These are phyloP conservation scores for Talaromyces sp. DNA, from an alignment of 2,329 filamentous ascomycete species.

Conservation along the genomic window DNA sequence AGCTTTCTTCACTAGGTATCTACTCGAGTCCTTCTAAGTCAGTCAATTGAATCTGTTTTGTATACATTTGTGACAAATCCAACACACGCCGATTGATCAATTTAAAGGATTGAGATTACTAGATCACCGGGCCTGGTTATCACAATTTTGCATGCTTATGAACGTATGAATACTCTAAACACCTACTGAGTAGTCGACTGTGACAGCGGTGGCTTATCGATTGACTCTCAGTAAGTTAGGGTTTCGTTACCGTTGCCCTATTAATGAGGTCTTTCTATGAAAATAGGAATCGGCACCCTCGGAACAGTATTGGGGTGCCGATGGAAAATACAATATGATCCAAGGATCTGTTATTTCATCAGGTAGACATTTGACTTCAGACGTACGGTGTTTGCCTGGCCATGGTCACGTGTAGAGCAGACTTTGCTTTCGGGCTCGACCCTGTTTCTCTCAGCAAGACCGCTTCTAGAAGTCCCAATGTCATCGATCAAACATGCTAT, in stretches of 20 bases:
- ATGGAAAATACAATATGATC: background rate
- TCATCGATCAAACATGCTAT: background rate
- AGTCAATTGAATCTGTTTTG: background rate
- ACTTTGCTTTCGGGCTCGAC: background rate
- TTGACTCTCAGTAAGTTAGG: background rate
- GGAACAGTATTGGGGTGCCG: background rate
- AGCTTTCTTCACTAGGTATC: background rate
- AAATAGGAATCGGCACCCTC: background rate
- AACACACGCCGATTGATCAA: background rate
- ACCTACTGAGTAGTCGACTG: background rate
- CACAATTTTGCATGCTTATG: background rate
- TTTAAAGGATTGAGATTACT: background rate
- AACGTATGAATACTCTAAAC: background rate
- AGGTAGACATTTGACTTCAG: background rate
- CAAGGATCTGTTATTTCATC: background rate
- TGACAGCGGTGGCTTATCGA: background rate
- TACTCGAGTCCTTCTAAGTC: background rate
- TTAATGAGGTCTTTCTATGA: background rate
- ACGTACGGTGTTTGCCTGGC: background rate
- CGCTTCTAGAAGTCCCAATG: background rate
- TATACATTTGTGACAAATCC: background rate
- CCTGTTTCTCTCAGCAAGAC: background rate
- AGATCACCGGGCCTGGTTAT: background rate
- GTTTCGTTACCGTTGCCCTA: background rate
- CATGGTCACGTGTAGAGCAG: background rate